Evolutionary conservation across 2,329 filamentous ascomycete species (phyloP), one percentile per base, ranked within the genome.

Genomic region (Fusarium bactridioides): DNA sequence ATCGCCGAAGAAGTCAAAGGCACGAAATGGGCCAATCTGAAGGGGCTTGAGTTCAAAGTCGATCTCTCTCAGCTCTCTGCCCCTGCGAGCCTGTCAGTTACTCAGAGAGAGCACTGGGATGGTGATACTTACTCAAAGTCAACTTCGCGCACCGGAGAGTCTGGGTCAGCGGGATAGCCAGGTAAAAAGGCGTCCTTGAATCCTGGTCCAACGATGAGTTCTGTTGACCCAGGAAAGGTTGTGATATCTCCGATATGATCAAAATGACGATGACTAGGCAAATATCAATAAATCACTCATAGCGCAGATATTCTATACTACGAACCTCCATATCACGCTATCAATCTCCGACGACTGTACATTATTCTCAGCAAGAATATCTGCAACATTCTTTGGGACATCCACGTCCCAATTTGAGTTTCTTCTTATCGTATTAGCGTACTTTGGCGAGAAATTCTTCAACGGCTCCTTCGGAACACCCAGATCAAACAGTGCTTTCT

Each of bases 311-410:
- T 4, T 12, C 13, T 3, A 10, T 31, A 16, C 11, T 2, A 29
- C 38, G 4, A 16, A 67, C 72, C 72, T 74, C 72, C 71, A 74
- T 15, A 74, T 69, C 4, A 74, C 67, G 7, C 64, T 64, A 3
- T 69, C 44, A 4, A 74, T 59, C 3, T 70, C 57, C 0, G 33
- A 35, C 9, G 45, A 48, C 4, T 61, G 31, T 4, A 72, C 5
- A 0, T 33, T 19, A 4, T 67, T 71, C 10, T 59, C 58, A 4
- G 2, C 27, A 0, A 74, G 58, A 29, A 74, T 67, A 7, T 70
- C 58, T 1, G 63, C 59, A 16, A 74, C 67, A 23, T 74, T 70
- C 10, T 54, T 61, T 0, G 47, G 21, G 8, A 73, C 71, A 29
- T 60, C 33, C 13, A 61, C 33, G 3, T 21, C 33, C 48, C 53